Conservation (phyloP, 768 basidiomycete genomes). For the Lentinula aciculospora region DNA sequence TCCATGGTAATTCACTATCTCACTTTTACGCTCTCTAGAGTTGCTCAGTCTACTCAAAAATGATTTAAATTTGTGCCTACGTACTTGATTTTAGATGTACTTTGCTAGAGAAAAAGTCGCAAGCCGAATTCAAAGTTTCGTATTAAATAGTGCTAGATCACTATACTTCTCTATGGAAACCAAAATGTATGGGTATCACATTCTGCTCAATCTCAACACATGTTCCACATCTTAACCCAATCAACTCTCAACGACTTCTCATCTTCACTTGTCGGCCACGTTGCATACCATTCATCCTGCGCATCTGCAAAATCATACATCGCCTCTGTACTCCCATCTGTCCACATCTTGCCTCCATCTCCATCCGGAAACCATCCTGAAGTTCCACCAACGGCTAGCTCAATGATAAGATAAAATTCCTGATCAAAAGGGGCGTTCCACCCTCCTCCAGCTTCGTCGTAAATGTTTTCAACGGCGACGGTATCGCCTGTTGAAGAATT, state of each 20-base stretch:
- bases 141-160: too few species aligned
- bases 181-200: too few species aligned
- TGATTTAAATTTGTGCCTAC: too few species aligned
- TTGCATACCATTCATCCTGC: constrained; percentile 58
- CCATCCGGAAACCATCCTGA: constrained; percentile 88
- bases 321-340: constrained; percentile 51
- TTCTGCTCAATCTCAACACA: constrained; percentile 7
- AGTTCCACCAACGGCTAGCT: constrained; percentile 77
- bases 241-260: constrained; percentile 65
- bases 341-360: constrained; percentile 71
- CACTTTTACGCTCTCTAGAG: too few species aligned
- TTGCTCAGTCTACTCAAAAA: too few species aligned
- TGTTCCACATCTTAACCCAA: constrained; percentile 47
- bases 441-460: constrained; percentile 35
- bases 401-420: constrained; percentile 74
- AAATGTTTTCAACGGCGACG: constrained; percentile 57
- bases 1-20: too few species aligned
- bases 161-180: too few species aligned
- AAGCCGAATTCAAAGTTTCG: too few species aligned
- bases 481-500: constrained; percentile 44
- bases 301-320: constrained; percentile 65
- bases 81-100: too few species aligned
- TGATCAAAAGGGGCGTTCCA: constrained; percentile 83
- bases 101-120: too few species aligned
- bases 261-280: constrained; percentile 59